Percentiles rank a stretch among this genome's conserved stretches.
phyloP scores from a whole-genome alignment of 2,329 filamentous ascomycete species.

The Aspergillus proliferans region DNA sequence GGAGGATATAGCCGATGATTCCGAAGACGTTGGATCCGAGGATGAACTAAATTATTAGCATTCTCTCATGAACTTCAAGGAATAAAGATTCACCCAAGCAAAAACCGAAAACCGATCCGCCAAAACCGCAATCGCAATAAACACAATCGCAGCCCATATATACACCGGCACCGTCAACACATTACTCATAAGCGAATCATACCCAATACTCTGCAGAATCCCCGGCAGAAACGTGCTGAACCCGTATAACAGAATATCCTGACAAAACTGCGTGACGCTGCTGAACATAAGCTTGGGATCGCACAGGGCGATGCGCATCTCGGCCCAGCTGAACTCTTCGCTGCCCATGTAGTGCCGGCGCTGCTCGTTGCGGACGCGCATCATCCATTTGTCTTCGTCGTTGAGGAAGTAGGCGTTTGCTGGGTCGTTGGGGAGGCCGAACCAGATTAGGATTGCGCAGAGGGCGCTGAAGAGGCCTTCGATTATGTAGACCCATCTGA shows the following conservation, averaged over 20 bases:
- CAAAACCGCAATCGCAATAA: constrained; percentile 41
- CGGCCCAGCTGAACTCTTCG: constrained; percentile 46
- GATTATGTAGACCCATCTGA: constrained; percentile 45
- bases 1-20: constrained; percentile 46
- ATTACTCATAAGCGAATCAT: constrained; percentile 46
- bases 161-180: constrained; percentile 55
- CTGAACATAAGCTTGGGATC: constrained; percentile 51
- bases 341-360: constrained; percentile 45
- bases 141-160: constrained; percentile 43
- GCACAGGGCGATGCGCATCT: constrained; percentile 42
- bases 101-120: constrained; percentile 39
- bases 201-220: constrained; percentile 50
- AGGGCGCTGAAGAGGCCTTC: constrained; percentile 44
- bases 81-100: constrained; percentile 11
- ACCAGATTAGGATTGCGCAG: constrained; percentile 41
- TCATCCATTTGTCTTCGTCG: constrained; percentile 45
- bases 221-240: constrained; percentile 54
- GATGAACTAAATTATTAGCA: constrained; percentile 23
- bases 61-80: not conserved
- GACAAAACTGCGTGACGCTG: constrained; percentile 46
- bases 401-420: constrained; percentile 46
- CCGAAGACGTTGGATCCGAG: constrained; percentile 38
- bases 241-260: constrained; percentile 50
- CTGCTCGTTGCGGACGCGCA: constrained; percentile 44
- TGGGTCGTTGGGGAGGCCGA: constrained; percentile 44